Conservation (phyloP, 768 basidiomycete species). For the Termitomyces sp. region DNA sequence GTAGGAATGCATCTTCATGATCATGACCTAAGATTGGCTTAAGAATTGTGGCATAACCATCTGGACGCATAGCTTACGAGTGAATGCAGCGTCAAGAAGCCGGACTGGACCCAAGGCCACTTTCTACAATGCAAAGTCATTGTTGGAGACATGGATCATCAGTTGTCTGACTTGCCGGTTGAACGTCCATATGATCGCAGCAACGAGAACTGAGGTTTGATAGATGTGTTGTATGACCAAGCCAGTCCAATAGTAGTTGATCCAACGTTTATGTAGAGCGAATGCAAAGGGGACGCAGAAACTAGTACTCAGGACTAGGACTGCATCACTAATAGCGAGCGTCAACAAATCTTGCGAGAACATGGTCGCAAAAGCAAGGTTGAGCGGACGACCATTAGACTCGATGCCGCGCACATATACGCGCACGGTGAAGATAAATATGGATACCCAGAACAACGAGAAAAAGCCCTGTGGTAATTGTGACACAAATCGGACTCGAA, state of each 20-base stretch:
- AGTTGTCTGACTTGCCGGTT: slow-evolving; percentile 45
- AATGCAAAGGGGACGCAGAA: slow-evolving; percentile 82
- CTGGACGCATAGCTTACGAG: slow-evolving; percentile 40
- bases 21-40: slow-evolving; percentile 49
- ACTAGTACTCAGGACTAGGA: slow-evolving; percentile 71
- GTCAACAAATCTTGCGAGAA: slow-evolving; percentile 82
- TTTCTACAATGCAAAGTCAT: slow-evolving; percentile 39
- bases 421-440: slow-evolving; percentile 75
- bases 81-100: slow-evolving; percentile 82
- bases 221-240: slow-evolving; percentile 72
- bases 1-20: slow-evolving; percentile 98
- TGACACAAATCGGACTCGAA: neutral
- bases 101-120: slow-evolving; percentile 98
- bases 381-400: slow-evolving; percentile 70
- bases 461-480: slow-evolving; percentile 71
- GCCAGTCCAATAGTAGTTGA: slow-evolving; percentile 75
- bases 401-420: slow-evolving; percentile 77
- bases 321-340: slow-evolving; percentile 77
- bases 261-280: slow-evolving; percentile 71
- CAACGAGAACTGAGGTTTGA: slow-evolving; percentile 68
- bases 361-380: slow-evolving; percentile 76
- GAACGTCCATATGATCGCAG: slow-evolving; percentile 86
- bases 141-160: neutral
- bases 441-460: slow-evolving; percentile 87
- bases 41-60: neutral